Conservation (phyloP, 257 asterid genomes). For the Paulownia fortunei region DNA sequence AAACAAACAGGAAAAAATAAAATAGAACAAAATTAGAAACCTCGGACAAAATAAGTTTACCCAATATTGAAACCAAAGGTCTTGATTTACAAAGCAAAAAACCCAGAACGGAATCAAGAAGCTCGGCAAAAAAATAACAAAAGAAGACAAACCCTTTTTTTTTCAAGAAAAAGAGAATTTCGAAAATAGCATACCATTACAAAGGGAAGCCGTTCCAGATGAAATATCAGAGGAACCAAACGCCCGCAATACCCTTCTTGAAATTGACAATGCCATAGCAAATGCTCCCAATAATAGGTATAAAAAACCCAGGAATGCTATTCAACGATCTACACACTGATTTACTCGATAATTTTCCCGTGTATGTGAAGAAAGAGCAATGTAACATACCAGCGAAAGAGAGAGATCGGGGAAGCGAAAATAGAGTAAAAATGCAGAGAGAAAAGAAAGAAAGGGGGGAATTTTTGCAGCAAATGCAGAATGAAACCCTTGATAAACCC, state of each 20-base stretch:
- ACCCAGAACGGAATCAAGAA: neutral
- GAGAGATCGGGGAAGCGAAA: neutral
- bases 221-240: slow-evolving; percentile 16
- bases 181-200: slow-evolving; percentile 13
- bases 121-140: neutral
- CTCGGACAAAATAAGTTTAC: neutral
- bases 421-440: neutral
- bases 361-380: neutral
- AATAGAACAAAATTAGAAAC: neutral
- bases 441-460: neutral
- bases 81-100: neutral
- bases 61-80: neutral
- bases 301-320: neutral
- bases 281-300: slow-evolving; percentile 9
- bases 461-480: neutral
- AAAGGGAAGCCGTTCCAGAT: neutral
- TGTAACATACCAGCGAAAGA: neutral
- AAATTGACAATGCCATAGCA: slow-evolving; percentile 23
- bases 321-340: slow-evolving; percentile 1
- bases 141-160: neutral
- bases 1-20: neutral
- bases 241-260: slow-evolving; percentile 15
- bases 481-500: neutral
- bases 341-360: no score
- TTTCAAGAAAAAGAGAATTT: neutral